These are phyloP conservation scores for Ophiostoma sp. DNA, from an alignment of 2,329 filamentous ascomycete species.

Conservation along the genomic window DNA sequence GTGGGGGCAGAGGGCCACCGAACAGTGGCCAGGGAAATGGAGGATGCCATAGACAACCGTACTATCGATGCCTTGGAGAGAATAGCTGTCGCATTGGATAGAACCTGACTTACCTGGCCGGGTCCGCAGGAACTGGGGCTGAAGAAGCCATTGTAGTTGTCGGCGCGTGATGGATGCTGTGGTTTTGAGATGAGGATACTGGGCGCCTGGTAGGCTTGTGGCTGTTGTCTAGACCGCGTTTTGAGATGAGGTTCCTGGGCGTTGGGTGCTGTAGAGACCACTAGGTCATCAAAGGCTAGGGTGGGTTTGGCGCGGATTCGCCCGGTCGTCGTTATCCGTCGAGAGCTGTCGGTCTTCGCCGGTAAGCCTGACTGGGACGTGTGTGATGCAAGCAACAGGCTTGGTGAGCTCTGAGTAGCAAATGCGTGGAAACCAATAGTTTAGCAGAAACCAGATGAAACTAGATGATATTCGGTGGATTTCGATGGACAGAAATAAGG, in stretches of 20 bases:
- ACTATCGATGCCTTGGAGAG: neutral
- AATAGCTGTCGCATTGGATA: neutral
- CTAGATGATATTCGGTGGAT: neutral
- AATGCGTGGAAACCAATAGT: too few relatives aligned
- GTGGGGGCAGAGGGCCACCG: neutral
- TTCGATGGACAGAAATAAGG: neutral
- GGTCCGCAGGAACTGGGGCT: conserved; percentile 19
- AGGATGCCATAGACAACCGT: neutral
- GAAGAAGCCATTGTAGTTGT: conserved; percentile 19
- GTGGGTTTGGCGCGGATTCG: neutral
- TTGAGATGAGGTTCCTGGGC: neutral
- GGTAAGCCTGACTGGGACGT: neutral
- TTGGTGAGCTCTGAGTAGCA: too few relatives aligned
- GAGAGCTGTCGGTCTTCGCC: neutral
- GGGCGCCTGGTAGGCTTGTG: neutral
- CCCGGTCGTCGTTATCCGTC: neutral
- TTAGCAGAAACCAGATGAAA: neutral
- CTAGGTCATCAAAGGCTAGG: neutral
- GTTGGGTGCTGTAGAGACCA: neutral
- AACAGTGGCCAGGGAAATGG: neutral
- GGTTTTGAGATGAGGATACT: neutral
- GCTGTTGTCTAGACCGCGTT: conserved; percentile 1
- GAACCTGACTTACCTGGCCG: conserved; percentile 18
- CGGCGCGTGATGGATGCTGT: neutral
- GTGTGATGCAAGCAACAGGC: too few relatives aligned